phyloP scores from a whole-genome alignment of 441 rosid species.

The Croton setiger region DNA sequence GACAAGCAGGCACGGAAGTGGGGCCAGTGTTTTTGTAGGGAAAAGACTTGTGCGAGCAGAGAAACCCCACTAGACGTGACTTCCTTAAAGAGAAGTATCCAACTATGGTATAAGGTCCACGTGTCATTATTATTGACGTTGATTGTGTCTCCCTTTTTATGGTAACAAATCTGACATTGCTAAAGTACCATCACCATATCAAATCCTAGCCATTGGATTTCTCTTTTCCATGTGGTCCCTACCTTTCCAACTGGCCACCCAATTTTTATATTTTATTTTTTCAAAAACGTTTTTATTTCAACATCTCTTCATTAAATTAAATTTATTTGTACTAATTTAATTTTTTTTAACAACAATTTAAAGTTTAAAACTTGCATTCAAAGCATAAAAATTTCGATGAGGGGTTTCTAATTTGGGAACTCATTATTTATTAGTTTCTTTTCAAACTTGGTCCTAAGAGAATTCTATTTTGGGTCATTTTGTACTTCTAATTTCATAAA shows the following conservation, averaged over 20 bases:
- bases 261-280: background rate
- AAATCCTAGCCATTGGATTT: conserved; percentile 11
- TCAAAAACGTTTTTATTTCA: background rate
- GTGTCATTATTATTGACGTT: conserved; percentile 48
- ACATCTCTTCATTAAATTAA: background rate
- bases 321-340: background rate
- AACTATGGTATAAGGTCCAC: conserved; percentile 37
- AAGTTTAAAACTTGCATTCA: background rate
- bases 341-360: no score
- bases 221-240: conserved; percentile 4
- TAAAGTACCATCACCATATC: conserved; percentile 6
- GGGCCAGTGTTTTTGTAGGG: conserved; percentile 8
- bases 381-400: background rate
- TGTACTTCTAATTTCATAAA: no score
- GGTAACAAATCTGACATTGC: conserved; percentile 38
- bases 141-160: conserved; percentile 41
- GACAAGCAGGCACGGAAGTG: conserved; percentile 1
- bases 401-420: conserved; percentile 3
- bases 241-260: background rate
- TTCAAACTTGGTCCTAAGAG: background rate
- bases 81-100: conserved; percentile 43
- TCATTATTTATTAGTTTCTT: background rate
- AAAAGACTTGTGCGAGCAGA: conserved; percentile 6
- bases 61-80: conserved; percentile 56
- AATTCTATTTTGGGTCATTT: background rate